Evolutionary conservation across 192 early-diverging fungal species (phyloP), one percentile per base, ranked within the genome.

Genomic region (Chytriomyces confervae): DNA sequence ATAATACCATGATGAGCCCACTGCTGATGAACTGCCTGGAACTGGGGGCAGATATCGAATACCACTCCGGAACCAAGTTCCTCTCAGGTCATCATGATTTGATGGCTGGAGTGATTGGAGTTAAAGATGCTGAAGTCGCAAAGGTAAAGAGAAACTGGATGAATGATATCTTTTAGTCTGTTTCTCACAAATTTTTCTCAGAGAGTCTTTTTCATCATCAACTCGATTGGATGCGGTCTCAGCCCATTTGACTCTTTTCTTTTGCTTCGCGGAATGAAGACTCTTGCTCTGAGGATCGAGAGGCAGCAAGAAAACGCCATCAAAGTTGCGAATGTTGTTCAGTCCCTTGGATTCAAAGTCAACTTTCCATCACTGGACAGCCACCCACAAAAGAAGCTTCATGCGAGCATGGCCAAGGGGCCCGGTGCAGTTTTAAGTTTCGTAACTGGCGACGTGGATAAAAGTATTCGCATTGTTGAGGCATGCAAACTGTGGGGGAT

Each of bases 1-100:
- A 99, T 72, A 99, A 99, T 81, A 99, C 97, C 57, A 98, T 99
- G 96, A 96, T 98, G 96, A 92, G 91, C n/a, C 97, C 97, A 51
- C 94, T 95, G 69, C 85, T 96, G 45, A 95, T 96, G 81, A 91
- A 90, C 72, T 93, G 96, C 0, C 84, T 99, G 61, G 92, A 93
- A 62, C 85, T 96, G 50, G 97, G 96, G 1, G 96, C 95, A 0
- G 95, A 98, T 83, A 94, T 99, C 63, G 93, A 92, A 20, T 95
- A 96, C 74, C 95, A 99, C 65, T 98, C 96, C 44, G 97, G 95
- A 23, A 99, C 97, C 66, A 99, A 99, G 85, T 99, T 95, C 84
- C 89, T 99, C 13, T 92, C 91, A 43, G 97, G 97, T 7, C 97
- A 99, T 87, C 96, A 98, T 82, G 97, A 99, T 81, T 89, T 98